These are phyloP conservation scores for Leccinum variicolor DNA, from an alignment of 768 basidiomycete genomes.

Conservation along the genomic window DNA sequence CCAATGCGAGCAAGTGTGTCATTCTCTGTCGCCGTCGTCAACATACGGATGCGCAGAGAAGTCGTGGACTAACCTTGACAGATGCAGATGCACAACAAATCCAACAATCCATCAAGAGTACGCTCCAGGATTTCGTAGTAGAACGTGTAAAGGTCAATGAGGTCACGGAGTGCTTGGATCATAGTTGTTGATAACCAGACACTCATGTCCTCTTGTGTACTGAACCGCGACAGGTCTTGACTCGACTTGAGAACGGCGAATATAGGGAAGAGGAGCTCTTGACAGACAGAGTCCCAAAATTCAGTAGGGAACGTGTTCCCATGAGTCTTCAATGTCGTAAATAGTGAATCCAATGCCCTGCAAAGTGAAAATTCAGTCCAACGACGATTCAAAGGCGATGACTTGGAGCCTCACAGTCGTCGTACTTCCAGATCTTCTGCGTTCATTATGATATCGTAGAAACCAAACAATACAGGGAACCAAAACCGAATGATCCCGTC, in stretches of 20 bases:
- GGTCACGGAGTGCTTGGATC: constrained; percentile 94
- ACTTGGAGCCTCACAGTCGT: constrained; percentile 64
- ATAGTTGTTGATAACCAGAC: constrained; percentile 99
- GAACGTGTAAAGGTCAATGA: constrained; percentile 94
- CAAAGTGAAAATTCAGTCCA: constrained; percentile 4
- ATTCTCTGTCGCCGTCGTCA: constrained; percentile 62
- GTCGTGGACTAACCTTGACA: constrained; percentile 76
- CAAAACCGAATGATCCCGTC: constrained; percentile 95
- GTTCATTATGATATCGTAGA: constrained; percentile 99
- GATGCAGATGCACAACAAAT: constrained; percentile 92
- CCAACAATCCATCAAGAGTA: constrained; percentile 89
- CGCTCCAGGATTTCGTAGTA: constrained; percentile 90
- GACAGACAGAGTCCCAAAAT: constrained; percentile 98
- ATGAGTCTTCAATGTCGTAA: constrained; percentile 88
- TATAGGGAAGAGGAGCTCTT: constrained; percentile 96
- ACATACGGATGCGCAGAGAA: neutral
- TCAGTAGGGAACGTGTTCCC: constrained; percentile 82
- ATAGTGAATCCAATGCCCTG: constrained; percentile 96
- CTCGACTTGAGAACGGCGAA: constrained; percentile 94
- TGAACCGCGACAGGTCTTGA: constrained; percentile 89
- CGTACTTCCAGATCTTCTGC: constrained; percentile 98
- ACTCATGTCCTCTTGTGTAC: constrained; percentile 97
- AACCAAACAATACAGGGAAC: constrained; percentile 96
- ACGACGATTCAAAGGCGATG: neutral
- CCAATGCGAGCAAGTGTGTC: constrained; percentile 97